phyloP scores from a whole-genome alignment of 148 eudicot genomes.

The Nyssa sinensis region DNA sequence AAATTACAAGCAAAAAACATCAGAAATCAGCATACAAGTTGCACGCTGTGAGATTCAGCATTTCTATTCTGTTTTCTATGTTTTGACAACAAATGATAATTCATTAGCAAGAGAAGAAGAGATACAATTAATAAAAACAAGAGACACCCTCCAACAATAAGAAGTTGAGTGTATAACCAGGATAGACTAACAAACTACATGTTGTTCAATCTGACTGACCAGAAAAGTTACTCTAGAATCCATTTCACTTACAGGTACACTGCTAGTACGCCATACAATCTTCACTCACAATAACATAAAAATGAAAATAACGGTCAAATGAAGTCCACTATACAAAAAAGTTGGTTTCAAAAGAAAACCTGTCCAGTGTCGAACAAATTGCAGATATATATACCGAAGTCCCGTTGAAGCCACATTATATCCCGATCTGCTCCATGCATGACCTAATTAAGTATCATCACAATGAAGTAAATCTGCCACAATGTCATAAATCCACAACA shows the following conservation, averaged over 20 bases:
- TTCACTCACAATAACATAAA: neutral
- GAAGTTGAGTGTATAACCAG: neutral
- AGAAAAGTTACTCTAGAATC: too few relatives aligned
- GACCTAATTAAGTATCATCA: conserved; percentile 45
- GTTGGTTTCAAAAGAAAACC: conserved; percentile 30
- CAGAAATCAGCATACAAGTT: too few relatives aligned
- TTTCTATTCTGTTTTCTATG: too few relatives aligned
- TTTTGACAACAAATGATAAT: too few relatives aligned
- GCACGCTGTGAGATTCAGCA: too few relatives aligned
- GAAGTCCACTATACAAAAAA: neutral
- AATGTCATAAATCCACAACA: neutral
- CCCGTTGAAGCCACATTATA: conserved; percentile 92
- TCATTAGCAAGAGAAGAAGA: too few relatives aligned
- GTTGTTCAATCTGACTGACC: neutral
- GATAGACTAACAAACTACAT: neutral
- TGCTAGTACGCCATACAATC: neutral
- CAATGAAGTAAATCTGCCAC: neutral
- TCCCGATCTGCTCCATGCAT: conserved; percentile 99
- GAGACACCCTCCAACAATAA: too few relatives aligned
- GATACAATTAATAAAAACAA: too few relatives aligned
- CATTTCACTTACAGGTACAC: too few relatives aligned
- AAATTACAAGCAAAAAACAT: too few relatives aligned
- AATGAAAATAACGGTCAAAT: neutral
- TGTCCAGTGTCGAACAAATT: conserved; percentile 91
- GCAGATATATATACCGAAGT: conserved; percentile 93